Evolutionary conservation across 2,329 filamentous ascomycete species (phyloP).

Genomic region (Metarhizium rileyi): DNA sequence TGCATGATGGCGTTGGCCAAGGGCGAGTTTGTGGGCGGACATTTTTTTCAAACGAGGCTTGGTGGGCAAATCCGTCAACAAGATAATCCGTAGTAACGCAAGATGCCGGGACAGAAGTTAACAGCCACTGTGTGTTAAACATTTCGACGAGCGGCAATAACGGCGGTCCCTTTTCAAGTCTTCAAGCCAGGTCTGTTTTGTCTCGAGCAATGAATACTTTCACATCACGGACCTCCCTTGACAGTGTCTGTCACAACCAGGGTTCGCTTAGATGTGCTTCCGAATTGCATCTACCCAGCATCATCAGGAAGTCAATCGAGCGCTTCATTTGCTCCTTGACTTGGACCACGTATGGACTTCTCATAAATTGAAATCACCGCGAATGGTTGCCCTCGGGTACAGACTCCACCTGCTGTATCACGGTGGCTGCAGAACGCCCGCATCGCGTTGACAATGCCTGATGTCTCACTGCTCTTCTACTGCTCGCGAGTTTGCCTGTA

Average conservation of each 20-base stretch:
- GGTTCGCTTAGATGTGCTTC: no score
- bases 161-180: no score
- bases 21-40: background rate
- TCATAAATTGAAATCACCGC: background rate
- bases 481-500: no score
- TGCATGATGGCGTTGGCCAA: background rate
- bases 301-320: background rate
- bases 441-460: background rate
- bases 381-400: background rate
- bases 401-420: background rate
- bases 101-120: background rate
- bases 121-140: background rate
- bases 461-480: background rate
- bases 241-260: no score
- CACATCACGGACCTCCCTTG: no score
- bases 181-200: background rate
- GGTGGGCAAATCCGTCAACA: background rate
- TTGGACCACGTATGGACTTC: background rate
- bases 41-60: background rate
- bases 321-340: background rate
- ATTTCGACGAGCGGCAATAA: background rate
- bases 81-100: background rate
- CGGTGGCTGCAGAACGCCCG: background rate
- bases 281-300: background rate
- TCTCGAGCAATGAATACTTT: no score